Evolutionary conservation across 352 stramenopile genomes (phyloP).

Genomic region (Pythium aristosporum): DNA sequence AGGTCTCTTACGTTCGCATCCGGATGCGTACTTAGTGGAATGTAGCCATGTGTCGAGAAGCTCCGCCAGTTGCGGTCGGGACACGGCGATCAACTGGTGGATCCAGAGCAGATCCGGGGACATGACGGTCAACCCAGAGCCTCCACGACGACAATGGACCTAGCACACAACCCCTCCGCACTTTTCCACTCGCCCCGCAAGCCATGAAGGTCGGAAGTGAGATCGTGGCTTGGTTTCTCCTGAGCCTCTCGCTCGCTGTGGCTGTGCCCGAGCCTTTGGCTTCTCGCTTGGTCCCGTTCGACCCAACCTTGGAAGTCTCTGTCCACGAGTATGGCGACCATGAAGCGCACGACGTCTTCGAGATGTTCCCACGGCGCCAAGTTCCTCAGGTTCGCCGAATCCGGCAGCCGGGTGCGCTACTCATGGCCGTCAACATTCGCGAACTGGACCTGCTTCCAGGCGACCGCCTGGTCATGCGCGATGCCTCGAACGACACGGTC

Average conservation of each 20-base stretch:
- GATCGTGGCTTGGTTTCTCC: background rate
- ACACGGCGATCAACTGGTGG: too few relatives aligned
- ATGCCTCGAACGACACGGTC: constrained; percentile 1
- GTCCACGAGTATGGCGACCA: background rate
- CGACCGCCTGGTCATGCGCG: constrained; percentile 26
- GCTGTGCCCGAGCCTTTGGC: background rate
- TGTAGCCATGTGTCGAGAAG: constrained; percentile 8
- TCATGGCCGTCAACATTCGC: constrained; percentile 29
- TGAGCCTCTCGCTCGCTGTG: background rate
- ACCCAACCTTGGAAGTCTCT: constrained; percentile 10
- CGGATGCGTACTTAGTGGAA: constrained; percentile 11
- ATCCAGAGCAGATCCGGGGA: too few relatives aligned
- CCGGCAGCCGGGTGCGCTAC: constrained; percentile 21
- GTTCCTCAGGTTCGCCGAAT: constrained; percentile 26
- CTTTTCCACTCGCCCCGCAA: too few relatives aligned
- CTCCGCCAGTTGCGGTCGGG: too few relatives aligned
- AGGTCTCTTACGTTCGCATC: constrained; percentile 6
- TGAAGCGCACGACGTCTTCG: constrained; percentile 3
- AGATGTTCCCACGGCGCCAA: constrained; percentile 26
- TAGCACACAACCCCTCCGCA: too few relatives aligned
- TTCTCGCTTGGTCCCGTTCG: constrained; percentile 3
- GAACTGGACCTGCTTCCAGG: constrained; percentile 29
- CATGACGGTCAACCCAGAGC: too few relatives aligned
- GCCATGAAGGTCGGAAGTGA: too few relatives aligned
- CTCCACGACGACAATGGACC: too few relatives aligned